Evolutionary conservation across 371 early-diverging fungal genomes (phyloP).

Genomic region (Apophysomyces trapeziformis): DNA sequence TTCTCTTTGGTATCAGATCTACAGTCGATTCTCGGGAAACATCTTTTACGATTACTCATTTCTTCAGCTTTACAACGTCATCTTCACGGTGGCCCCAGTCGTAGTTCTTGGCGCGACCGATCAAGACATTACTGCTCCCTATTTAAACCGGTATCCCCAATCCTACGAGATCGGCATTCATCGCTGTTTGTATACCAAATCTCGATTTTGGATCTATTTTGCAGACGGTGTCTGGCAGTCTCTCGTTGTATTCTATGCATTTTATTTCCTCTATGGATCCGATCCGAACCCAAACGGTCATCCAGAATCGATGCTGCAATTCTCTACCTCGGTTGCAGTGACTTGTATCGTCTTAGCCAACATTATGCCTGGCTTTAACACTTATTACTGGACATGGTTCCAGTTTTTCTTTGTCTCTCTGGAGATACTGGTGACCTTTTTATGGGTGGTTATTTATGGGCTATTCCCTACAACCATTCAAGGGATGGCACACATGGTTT

Average conservation of each 20-base stretch:
- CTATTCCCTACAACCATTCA: slow-evolving; percentile 58
- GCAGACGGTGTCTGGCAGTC: slow-evolving; percentile 77
- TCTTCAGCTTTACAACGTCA: slow-evolving; percentile 80
- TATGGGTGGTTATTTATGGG: slow-evolving; percentile 66
- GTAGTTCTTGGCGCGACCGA: slow-evolving; percentile 59
- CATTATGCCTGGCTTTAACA: slow-evolving; percentile 71
- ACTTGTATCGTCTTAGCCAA: slow-evolving; percentile 73
- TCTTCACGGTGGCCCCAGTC: slow-evolving; percentile 78
- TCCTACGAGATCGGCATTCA: slow-evolving; percentile 70
- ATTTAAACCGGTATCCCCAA: slow-evolving; percentile 65
- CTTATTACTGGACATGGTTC: slow-evolving; percentile 80
- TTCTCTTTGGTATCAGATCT: slow-evolving; percentile 85
- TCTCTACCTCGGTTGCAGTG: slow-evolving; percentile 67
- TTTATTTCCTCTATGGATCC: slow-evolving; percentile 49
- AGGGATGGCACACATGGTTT: slow-evolving; percentile 64
- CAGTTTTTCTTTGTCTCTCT: slow-evolving; percentile 51
- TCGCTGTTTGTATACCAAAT: slow-evolving; percentile 61
- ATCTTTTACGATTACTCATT: slow-evolving; percentile 89
- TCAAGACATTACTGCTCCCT: slow-evolving; percentile 62
- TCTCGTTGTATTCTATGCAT: slow-evolving; percentile 65
- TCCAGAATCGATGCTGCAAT: slow-evolving; percentile 48
- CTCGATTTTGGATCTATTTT: slow-evolving; percentile 67
- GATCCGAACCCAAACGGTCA: slow-evolving; percentile 47
- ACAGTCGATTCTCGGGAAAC: slow-evolving; percentile 81
- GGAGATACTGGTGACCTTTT: slow-evolving; percentile 51